Conservation (phyloP, 2,329 filamentous ascomycete genomes). For the Cladobotryum mycophilum region DNA sequence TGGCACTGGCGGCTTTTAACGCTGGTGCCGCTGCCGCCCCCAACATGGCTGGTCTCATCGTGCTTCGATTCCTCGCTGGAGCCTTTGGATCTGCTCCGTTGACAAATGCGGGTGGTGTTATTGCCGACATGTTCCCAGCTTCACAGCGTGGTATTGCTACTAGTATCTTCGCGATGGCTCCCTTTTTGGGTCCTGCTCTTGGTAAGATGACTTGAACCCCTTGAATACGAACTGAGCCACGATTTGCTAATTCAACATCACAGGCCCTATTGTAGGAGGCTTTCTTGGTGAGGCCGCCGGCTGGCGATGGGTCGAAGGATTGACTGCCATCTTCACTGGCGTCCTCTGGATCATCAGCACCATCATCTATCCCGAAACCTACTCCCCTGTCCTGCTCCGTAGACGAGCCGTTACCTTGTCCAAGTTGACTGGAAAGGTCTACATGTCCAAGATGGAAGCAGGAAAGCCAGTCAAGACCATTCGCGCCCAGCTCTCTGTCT, state of each 20-base stretch:
- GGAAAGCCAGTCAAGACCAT: conserved; percentile 37
- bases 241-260: neutral
- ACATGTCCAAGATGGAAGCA: conserved; percentile 43
- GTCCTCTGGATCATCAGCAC: conserved; percentile 48
- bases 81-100: conserved; percentile 56
- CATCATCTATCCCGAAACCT: conserved; percentile 53
- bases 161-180: conserved; percentile 54
- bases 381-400: conserved; percentile 51
- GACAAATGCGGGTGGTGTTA: conserved; percentile 56
- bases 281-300: conserved; percentile 54
- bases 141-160: conserved; percentile 51
- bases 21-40: conserved; percentile 51
- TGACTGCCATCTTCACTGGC: conserved; percentile 57
- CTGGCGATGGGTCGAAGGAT: conserved; percentile 60
- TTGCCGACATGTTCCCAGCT: conserved; percentile 57
- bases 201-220: conserved; percentile 23
- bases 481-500: conserved; percentile 45
- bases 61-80: conserved; percentile 64
- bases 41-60: conserved; percentile 53
- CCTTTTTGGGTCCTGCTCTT: conserved; percentile 56
- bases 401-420: conserved; percentile 45
- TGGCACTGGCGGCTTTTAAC: conserved; percentile 54
- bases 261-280: conserved; percentile 56
- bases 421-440: conserved; percentile 47
- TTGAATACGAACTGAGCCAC: neutral